phyloP scores from a whole-genome alignment of 148 eudicot genomes.

The Cornus suecica region DNA sequence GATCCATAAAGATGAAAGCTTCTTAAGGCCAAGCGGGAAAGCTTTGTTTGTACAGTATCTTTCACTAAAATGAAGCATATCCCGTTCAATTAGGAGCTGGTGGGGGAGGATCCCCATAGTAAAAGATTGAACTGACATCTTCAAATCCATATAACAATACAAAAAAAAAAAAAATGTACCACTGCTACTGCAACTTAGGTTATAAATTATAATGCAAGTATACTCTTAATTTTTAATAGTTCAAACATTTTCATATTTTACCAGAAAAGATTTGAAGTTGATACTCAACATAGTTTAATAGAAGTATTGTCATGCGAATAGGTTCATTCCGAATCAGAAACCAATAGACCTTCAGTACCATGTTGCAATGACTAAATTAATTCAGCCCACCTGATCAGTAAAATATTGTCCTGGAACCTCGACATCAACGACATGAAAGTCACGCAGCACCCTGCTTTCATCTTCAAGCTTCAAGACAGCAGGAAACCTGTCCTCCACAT shows the following conservation, averaged over 20 bases:
- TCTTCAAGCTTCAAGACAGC: conserved; percentile 95
- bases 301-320: background rate
- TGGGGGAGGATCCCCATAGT: too few species aligned
- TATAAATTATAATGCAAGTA: background rate
- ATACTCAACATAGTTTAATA: background rate
- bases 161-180: background rate
- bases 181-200: background rate
- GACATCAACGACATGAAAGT: conserved; percentile 94
- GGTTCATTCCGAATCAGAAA: background rate
- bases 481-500: conserved; percentile 95
- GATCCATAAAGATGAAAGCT: too few species aligned
- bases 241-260: background rate
- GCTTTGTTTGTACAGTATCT: too few species aligned
- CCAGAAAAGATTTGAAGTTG: background rate
- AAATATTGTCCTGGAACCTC: conserved; percentile 99
- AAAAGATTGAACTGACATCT: too few species aligned
- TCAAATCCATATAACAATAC: too few species aligned
- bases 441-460: conserved; percentile 95
- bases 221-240: too few species aligned
- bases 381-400: conserved; percentile 69
- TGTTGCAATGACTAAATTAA: background rate
- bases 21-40: too few species aligned
- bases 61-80: too few species aligned
- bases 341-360: background rate
- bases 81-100: too few species aligned